Evolutionary conservation across 2,329 filamentous ascomycete genomes (phyloP).

Genomic region (Colletotrichum echinochloae): DNA sequence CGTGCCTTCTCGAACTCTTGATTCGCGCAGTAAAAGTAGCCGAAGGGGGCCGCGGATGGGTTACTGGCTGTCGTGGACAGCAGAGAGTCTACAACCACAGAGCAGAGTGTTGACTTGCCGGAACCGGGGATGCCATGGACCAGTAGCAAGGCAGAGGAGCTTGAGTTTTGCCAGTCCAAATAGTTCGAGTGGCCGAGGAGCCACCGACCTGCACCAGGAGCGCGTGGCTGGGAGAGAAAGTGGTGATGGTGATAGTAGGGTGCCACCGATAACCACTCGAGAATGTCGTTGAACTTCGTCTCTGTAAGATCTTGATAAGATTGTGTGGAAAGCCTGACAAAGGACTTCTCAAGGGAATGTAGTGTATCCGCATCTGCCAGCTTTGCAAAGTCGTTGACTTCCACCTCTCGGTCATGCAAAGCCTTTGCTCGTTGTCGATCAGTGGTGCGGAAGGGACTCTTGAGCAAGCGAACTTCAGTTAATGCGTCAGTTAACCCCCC

Average conservation of each 20-base stretch:
- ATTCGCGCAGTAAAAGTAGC: slow-evolving; percentile 20
- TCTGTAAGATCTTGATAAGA: neutral
- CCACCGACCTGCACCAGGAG: neutral
- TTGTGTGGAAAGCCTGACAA: neutral
- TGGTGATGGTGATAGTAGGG: slow-evolving; percentile 1
- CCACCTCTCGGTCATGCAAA: neutral
- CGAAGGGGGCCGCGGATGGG: neutral
- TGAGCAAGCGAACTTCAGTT: neutral
- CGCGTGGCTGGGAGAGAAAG: neutral
- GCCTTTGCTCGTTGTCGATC: neutral
- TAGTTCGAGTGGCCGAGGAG: neutral
- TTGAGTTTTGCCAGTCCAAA: neutral
- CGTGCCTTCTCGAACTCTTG: slow-evolving; percentile 4
- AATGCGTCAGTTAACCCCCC: too few species aligned
- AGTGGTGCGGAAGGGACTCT: neutral
- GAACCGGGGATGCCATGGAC: slow-evolving; percentile 1
- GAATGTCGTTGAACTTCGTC: neutral
- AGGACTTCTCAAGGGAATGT: accelerated
- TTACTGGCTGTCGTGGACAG: neutral
- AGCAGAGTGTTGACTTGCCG: neutral
- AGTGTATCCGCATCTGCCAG: neutral
- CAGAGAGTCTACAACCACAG: neutral
- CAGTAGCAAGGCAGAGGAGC: neutral
- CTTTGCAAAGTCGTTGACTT: neutral
- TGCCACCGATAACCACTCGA: neutral